A percentile compares a stretch with the other conserved stretches of the same genome.
Conservation (phyloP, 768 basidiomycete genomes). For the Leucocoprinus birnbaumii region DNA sequence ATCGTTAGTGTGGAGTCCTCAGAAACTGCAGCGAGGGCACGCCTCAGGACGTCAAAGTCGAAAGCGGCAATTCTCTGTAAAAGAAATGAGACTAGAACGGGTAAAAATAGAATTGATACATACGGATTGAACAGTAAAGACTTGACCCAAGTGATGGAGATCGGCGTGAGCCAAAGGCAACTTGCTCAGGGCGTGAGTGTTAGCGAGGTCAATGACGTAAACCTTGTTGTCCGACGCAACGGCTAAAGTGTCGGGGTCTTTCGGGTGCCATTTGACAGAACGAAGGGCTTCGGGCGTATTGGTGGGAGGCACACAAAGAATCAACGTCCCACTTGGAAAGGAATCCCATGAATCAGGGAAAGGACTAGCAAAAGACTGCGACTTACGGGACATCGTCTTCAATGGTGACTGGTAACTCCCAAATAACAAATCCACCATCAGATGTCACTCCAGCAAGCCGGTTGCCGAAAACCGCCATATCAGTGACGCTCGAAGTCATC, state of each 20-base stretch:
- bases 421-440: conserved; percentile 86
- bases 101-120: conserved; percentile 22
- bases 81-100: conserved; percentile 5
- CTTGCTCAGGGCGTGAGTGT: conserved; percentile 55
- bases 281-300: conserved; percentile 61
- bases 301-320: conserved; percentile 69
- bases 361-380: conserved; percentile 6
- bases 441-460: conserved; percentile 83
- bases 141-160: conserved; percentile 63
- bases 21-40: conserved; percentile 77
- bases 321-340: conserved; percentile 52
- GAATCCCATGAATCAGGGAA: conserved; percentile 1
- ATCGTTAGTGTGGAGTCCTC: conserved; percentile 78
- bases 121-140: conserved; percentile 70
- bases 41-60: conserved; percentile 78
- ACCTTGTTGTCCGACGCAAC: conserved; percentile 79
- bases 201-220: conserved; percentile 72
- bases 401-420: conserved; percentile 82
- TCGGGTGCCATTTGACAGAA: conserved; percentile 88
- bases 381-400: conserved; percentile 86
- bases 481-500: conserved; percentile 60
- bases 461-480: conserved; percentile 85
- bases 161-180: conserved; percentile 69
- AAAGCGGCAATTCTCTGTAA: conserved; percentile 75
- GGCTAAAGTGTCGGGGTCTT: conserved; percentile 74